Evolutionary conservation across 2,329 filamentous ascomycete species (phyloP), one percentile per base, ranked within the genome.

Genomic region (Fusarium irregulare): DNA sequence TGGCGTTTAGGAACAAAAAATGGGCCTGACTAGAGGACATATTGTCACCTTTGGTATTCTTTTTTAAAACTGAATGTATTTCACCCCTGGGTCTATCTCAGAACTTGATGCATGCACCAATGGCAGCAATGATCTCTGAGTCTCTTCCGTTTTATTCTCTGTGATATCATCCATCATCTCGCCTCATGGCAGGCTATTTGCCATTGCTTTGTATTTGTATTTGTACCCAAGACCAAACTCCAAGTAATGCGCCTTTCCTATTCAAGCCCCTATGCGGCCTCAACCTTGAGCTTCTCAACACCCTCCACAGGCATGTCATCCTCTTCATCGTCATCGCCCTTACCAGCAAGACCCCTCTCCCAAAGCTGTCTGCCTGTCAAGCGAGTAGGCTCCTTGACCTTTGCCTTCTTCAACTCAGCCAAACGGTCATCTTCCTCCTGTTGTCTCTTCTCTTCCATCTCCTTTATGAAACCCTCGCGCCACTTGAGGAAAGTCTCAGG

Each of bases 401-500:
- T 91, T 20, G 90, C 89, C 83, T 93, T 91, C 81, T 93, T 94
- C 82, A 93, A 88, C 82, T 97, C 94, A 51, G 94, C 93, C 34
- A 90, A 84, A 69, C 92, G 88, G 73, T 95, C 92, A 70, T 95
- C 93, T 79, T 92, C 91, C 74, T 90, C 87, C 72, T 82, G 86
- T 73, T 83, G 80, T 72, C 89, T 88, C 77, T 87, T 83, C 76
- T 96, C 94, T 77, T 91, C 91, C 88, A 95, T 91, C 83, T 98
- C 96, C 76, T 86, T 84, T 66, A 89, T 78, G 77, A 98, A 99
- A 12, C 80, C 87, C 41, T 91, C 90, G 58, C 93, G 86, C 96
- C 96, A 99, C 72, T 87, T 88, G 72, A 92, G 77, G 76, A 98
- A 99, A 0, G 89, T 90, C 82, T 97, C 93, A 23, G 89, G 86